These are phyloP conservation scores for Rubus idaeus DNA, from an alignment of 306 rosid genomes.

Conservation along the genomic window DNA sequence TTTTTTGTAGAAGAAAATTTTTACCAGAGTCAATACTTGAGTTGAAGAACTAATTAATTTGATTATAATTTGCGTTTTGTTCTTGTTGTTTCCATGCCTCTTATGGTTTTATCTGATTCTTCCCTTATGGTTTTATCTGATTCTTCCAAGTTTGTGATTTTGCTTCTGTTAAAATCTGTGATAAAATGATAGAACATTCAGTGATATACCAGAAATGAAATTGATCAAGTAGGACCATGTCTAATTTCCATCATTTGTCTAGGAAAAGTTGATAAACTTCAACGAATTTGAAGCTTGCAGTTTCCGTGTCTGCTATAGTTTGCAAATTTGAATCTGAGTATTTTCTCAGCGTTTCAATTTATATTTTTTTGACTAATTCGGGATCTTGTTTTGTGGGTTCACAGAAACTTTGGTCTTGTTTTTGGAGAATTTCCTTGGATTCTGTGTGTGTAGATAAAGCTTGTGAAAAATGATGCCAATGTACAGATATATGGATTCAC, in stretches of 20 bases:
- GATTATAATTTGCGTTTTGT: too few relatives aligned
- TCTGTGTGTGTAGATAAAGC: not conserved
- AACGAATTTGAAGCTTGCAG: not conserved
- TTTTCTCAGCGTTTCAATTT: not conserved
- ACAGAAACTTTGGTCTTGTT: not conserved
- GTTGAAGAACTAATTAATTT: too few relatives aligned
- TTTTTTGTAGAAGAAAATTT: too few relatives aligned
- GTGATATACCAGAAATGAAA: too few relatives aligned
- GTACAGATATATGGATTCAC: conserved; percentile 48
- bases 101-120: not conserved
- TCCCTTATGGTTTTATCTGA: not conserved
- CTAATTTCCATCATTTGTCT: too few relatives aligned
- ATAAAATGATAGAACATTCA: too few relatives aligned
- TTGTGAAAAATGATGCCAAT: conserved; percentile 49
- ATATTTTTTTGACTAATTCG: too few relatives aligned
- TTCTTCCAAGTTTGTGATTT: not conserved
- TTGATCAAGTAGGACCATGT: too few relatives aligned
- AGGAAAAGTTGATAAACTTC: not conserved
- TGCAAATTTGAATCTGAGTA: not conserved
- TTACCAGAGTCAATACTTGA: too few relatives aligned
- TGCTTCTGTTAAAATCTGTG: not conserved
- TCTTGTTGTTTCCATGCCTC: too few relatives aligned
- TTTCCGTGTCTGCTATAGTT: not conserved
- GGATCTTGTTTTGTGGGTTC: not conserved
- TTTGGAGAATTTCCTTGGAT: not conserved